Evolutionary conservation across 768 basidiomycete species (phyloP), one percentile per base, ranked within the genome.

Genomic region (Xerocomellus amylosporus): DNA sequence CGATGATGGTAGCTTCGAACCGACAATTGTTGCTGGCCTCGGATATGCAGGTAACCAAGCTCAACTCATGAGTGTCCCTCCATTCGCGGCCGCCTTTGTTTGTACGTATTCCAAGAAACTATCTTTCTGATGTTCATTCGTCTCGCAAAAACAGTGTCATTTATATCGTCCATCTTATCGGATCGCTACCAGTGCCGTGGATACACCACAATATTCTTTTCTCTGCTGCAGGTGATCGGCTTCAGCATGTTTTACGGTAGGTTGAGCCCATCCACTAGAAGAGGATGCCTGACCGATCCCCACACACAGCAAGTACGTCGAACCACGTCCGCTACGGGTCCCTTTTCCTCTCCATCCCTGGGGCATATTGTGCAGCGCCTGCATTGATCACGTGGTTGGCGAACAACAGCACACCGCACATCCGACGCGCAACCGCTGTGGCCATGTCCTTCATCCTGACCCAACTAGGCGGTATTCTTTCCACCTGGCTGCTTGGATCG

Each of bases 61-160:
- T 3, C 84, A 87, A 59, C 72, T 88, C 1, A 82, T 84, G 76
- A 83, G 79, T n/a, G 84, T 86, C 1, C 76, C 75, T 24, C 46
- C 46, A 17, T 48, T 37, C 12, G 46, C 36, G 9, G 34, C 26
- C 10, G 22, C 20, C 14, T 48, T 37, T 24, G 31, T 38, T 40
- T 5, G 78, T 75, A 60, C 72, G 85, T 86, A 2, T 74, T 34
- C 22, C 22, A 19, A 59, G 24, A 24, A 24, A 24, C 39, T 6
- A 30, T 30, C 8, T 12, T 31, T 40, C 43, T 34, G 30, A 30
- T 24, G 20, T 46, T 37, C 13, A 19, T 20, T 40, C 22, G 45
- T 15, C 20, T 46, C 12, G 9, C 10, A 14, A 13, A 20, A 59
- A 77, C 24, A 24, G 77, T 74, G n/a, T 72, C 70, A 0, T 63